Conservation (phyloP, 2,329 filamentous ascomycete genomes). For the Fusarium sp. region DNA sequence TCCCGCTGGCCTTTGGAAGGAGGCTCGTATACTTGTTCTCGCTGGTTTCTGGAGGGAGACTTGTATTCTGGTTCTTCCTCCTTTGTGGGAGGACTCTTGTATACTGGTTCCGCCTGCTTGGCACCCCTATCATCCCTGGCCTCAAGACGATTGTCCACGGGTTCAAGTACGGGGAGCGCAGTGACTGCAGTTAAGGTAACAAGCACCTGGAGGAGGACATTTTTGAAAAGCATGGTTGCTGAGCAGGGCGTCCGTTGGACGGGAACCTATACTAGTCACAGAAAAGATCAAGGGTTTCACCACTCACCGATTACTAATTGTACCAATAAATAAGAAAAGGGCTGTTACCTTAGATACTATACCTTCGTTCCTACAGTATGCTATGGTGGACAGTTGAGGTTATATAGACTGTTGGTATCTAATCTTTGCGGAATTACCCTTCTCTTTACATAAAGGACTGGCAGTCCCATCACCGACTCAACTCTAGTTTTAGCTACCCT, state of each 20-base stretch:
- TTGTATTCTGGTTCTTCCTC: too few relatives aligned
- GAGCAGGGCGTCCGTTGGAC: neutral
- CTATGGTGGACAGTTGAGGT: neutral
- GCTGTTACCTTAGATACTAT: neutral
- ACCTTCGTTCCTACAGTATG: neutral
- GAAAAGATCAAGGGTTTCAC: neutral
- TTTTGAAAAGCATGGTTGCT: neutral
- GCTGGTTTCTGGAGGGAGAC: neutral
- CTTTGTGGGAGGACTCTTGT: neutral
- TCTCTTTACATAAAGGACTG: neutral
- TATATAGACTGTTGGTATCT: neutral
- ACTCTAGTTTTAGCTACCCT: neutral
- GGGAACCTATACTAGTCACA: neutral
- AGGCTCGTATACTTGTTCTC: too few relatives aligned
- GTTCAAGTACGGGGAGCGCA: neutral
- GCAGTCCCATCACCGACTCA: neutral
- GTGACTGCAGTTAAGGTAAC: neutral
- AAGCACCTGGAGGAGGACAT: neutral
- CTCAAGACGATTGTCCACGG: neutral
- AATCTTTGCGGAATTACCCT: neutral
- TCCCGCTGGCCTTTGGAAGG: neutral
- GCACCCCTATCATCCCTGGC: neutral
- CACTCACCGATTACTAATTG: neutral
- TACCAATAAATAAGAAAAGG: neutral
- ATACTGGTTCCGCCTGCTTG: too few relatives aligned